Conservation (phyloP, 176 grass and related monocot species). For the Aegilops speltoides region DNA sequence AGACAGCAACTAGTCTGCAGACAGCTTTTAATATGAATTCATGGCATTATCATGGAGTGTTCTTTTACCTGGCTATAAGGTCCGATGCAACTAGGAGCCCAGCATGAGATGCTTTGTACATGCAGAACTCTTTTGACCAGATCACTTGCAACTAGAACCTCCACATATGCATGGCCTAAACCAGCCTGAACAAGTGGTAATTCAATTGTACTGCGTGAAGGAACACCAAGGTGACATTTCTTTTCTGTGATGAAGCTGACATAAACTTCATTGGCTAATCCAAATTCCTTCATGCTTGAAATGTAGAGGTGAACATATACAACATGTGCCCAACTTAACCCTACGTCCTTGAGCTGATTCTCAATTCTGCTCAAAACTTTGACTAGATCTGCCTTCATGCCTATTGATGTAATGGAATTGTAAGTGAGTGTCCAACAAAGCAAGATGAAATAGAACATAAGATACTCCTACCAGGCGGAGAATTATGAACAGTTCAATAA, state of each 20-base stretch:
- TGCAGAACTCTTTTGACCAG: conserved; percentile 87
- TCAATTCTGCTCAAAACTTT: conserved; percentile 78
- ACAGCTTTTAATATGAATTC: neutral
- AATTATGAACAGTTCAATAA: neutral
- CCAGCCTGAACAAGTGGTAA: conserved; percentile 64
- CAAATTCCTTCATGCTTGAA: conserved; percentile 88
- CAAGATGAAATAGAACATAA: conserved; percentile 9
- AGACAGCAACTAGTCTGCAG: neutral
- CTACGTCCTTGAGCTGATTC: conserved; percentile 61
- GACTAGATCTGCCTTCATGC: conserved; percentile 68
- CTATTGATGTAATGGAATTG: conserved; percentile 35
- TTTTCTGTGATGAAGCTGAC: conserved; percentile 83
- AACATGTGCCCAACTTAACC: conserved; percentile 83
- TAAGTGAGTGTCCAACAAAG: conserved; percentile 12
- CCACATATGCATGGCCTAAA: conserved; percentile 68
- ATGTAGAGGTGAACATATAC: conserved; percentile 96
- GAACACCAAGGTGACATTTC: conserved; percentile 85
- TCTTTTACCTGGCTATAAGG: conserved; percentile 90
- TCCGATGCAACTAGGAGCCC: conserved; percentile 99
- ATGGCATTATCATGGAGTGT: neutral
- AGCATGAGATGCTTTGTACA: conserved; percentile 98
- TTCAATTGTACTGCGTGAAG: conserved; percentile 93
- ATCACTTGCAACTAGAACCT: conserved; percentile 79
- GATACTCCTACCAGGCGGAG: neutral
- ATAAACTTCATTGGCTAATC: conserved; percentile 85